Conservation (phyloP, 306 rosid species). For the Vachellia pachyceras region DNA sequence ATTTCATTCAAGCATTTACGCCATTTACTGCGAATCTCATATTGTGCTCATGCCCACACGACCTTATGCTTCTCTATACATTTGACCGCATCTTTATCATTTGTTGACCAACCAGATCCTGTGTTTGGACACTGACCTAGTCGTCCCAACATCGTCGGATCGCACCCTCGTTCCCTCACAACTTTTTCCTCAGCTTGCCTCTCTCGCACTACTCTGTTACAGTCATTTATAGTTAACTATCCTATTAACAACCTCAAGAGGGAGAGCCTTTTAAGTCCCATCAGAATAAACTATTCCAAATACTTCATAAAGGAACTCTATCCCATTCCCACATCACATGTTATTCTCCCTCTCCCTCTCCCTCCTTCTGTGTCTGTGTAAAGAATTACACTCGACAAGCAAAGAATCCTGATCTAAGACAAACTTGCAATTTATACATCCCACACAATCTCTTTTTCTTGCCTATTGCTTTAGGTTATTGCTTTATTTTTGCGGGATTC, state of each 20-base stretch:
- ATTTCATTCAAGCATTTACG: constrained; percentile 53
- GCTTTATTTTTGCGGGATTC: constrained; percentile 1
- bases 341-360: background rate
- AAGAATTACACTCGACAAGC: background rate
- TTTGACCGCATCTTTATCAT: constrained; percentile 44
- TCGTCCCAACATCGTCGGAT: constrained; percentile 34
- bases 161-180: constrained; percentile 39
- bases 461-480: background rate
- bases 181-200: constrained; percentile 31
- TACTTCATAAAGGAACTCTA: background rate
- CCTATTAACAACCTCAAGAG: no score
- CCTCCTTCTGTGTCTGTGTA: background rate
- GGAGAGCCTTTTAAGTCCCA: background rate
- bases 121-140: background rate
- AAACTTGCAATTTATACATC: background rate
- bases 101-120: constrained; percentile 55
- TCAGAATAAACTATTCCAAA: background rate
- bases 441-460: background rate
- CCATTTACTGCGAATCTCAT: constrained; percentile 53
- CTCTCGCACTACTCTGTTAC: background rate
- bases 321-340: background rate
- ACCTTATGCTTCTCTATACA: constrained; percentile 28
- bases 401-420: background rate
- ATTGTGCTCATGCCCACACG: constrained; percentile 38
- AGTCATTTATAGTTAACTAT: background rate